Conservation (phyloP, 805 yeast species). For the Metschnikowia amazonensis region DNA sequence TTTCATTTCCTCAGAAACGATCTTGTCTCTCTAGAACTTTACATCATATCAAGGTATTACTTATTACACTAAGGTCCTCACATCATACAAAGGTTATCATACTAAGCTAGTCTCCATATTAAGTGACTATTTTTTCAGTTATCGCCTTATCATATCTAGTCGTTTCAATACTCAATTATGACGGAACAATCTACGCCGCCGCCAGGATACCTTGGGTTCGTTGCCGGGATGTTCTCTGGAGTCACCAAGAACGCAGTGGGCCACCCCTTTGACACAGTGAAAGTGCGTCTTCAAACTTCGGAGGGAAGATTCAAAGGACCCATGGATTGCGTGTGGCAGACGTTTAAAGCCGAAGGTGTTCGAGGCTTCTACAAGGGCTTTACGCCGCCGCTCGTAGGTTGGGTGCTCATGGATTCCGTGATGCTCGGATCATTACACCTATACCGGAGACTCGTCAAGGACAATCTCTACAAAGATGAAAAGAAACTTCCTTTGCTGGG, state of each 20-base stretch:
- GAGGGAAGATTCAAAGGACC: slow-evolving; percentile 69
- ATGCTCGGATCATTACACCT: slow-evolving; percentile 84
- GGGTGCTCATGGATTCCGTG: slow-evolving; percentile 91
- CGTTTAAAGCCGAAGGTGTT: slow-evolving; percentile 70
- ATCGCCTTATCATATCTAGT: not conserved
- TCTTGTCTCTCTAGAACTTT: too few species aligned
- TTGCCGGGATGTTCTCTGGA: slow-evolving; percentile 88
- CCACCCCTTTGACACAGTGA: slow-evolving; percentile 89
- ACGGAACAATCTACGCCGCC: slow-evolving; percentile 26
- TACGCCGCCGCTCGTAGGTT: slow-evolving; percentile 88
- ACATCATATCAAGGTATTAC: too few species aligned
- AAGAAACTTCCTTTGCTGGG: slow-evolving; percentile 68
- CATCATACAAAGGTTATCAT: too few species aligned
- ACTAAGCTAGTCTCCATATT: too few species aligned
- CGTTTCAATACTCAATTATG: not conserved
- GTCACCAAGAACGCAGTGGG: slow-evolving; percentile 86
- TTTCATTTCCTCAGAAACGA: not conserved
- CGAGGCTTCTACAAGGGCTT: slow-evolving; percentile 84
- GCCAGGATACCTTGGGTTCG: slow-evolving; percentile 65
- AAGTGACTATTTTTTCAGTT: too few species aligned
- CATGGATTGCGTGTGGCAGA: slow-evolving; percentile 70
- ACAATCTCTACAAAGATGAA: slow-evolving; percentile 57
- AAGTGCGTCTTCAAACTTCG: slow-evolving; percentile 76
- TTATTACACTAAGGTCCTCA: too few species aligned
- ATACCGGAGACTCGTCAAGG: slow-evolving; percentile 65